Conservation (phyloP, 2,329 filamentous ascomycete genomes). For the Dendrostoma leiphaemia region DNA sequence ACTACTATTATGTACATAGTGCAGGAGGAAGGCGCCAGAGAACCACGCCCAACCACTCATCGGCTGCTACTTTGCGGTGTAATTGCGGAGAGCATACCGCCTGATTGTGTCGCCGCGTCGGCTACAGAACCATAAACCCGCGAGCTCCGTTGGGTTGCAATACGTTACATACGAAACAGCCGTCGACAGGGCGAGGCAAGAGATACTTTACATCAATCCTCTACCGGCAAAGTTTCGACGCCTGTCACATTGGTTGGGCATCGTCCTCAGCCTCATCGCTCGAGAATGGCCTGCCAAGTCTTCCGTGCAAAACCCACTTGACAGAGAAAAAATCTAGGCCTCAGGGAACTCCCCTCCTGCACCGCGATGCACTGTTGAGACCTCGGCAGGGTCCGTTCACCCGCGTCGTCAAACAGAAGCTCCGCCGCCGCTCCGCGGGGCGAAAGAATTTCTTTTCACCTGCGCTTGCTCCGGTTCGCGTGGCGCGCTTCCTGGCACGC, state of each 20-base stretch:
- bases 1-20: neutral
- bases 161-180: neutral
- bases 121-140: neutral
- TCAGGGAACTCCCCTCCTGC: neutral
- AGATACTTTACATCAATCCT: neutral
- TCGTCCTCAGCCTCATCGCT: neutral
- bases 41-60: neutral
- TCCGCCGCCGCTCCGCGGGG: constrained; percentile 5
- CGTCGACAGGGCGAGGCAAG: neutral
- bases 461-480: constrained; percentile 3
- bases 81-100: neutral
- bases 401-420: neutral
- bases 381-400: constrained; percentile 13
- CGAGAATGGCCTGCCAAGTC: neutral
- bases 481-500: constrained; percentile 3
- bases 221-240: too few relatives aligned
- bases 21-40: neutral
- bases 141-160: neutral
- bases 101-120: neutral
- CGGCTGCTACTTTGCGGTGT: neutral
- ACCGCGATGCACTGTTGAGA: constrained; percentile 4
- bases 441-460: constrained; percentile 2
- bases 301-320: neutral
- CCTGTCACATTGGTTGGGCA: too few relatives aligned
- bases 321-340: neutral